Evolutionary conservation across 139 green algal genomes (phyloP), one percentile per base, ranked within the genome.

Genomic region (Tetradesmus lagerheimii): DNA sequence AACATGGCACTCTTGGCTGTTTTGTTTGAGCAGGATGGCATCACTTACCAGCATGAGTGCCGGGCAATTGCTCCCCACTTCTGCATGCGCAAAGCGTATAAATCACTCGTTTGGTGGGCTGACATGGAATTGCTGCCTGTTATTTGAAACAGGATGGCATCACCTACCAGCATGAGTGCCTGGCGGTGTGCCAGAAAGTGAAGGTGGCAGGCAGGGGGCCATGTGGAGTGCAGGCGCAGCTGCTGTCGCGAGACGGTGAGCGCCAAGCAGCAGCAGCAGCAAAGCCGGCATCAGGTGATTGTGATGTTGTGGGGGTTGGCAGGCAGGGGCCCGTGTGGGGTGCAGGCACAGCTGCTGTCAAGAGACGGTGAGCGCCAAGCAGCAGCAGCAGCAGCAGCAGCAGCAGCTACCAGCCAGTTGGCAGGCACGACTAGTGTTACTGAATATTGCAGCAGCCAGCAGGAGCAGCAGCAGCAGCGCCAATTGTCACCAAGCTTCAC

Each of bases 81-180:
- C 75, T 53, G 35, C 37, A 29, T 47, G 34, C 5, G 35, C 38
- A 11, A 50, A 29, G 43, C 43, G 43, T 50, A 14, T 8, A 50
- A 50, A 50, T 50, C 8, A 14, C 15, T n/a, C 15, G 62, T n/a
- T 74, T 74, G 20, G 62, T n/a, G 62, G 2, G 62, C 62, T n/a
- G 23, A 74, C 25, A n/a, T n/a, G n/a, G n/a, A n/a, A n/a, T n/a
- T n/a, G n/a, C n/a, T n/a, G n/a, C n/a, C n/a, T n/a, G n/a, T n/a
- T n/a, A n/a, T 6, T 29, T 35, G 64, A 11, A 16, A 14, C 76
- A 83, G 77, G 77, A 83, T 83, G 77, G 77, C 5, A 53, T 83
- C 77, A 62, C 77, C 23, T 83, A 83, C 25, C 37, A 83, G 23
- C 20, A 83, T 27, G 37, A 53, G 11, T 83, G 77, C 77, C 77